phyloP scores from a whole-genome alignment of 179 eudicot genomes.

The Spinacia oleracea region DNA sequence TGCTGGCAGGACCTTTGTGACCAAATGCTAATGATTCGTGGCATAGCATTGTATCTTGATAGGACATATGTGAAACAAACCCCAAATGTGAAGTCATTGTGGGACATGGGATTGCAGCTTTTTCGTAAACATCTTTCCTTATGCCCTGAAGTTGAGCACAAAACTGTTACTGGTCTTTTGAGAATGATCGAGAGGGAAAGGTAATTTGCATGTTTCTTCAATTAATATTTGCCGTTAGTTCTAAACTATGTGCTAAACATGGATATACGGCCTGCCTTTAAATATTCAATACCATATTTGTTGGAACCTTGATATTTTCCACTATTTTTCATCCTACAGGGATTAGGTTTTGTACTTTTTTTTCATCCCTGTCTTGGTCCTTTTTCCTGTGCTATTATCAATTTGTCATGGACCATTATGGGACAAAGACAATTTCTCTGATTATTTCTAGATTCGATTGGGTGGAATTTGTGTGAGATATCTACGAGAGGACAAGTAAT shows the following conservation, averaged over 20 bases:
- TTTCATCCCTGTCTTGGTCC: not conserved
- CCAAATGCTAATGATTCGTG: slow-evolving; percentile 97
- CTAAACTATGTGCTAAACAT: not conserved
- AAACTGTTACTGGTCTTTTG: slow-evolving; percentile 90
- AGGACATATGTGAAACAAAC: slow-evolving; percentile 94
- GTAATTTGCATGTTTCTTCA: slow-evolving; percentile 34
- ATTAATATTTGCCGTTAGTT: not conserved
- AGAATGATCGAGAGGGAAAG: slow-evolving; percentile 95
- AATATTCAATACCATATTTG: not conserved
- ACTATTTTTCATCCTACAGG: not conserved
- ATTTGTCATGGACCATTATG: not conserved
- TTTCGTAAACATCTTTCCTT: slow-evolving; percentile 79
- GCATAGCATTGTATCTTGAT: slow-evolving; percentile 90
- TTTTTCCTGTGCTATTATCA: not conserved
- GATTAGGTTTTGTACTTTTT: not conserved
- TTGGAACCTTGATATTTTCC: not conserved
- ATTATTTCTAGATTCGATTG: not conserved
- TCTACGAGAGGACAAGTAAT: not conserved
- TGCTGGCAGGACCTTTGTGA: slow-evolving; percentile 99
- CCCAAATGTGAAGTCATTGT: slow-evolving; percentile 78
- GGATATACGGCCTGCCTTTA: not conserved
- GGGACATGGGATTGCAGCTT: slow-evolving; percentile 99
- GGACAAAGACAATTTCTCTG: not conserved
- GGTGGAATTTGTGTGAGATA: not conserved
- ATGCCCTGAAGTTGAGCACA: slow-evolving; percentile 91